Evolutionary conservation across 140 eudicot genomes (phyloP).

Genomic region (Flaveria floridana): DNA sequence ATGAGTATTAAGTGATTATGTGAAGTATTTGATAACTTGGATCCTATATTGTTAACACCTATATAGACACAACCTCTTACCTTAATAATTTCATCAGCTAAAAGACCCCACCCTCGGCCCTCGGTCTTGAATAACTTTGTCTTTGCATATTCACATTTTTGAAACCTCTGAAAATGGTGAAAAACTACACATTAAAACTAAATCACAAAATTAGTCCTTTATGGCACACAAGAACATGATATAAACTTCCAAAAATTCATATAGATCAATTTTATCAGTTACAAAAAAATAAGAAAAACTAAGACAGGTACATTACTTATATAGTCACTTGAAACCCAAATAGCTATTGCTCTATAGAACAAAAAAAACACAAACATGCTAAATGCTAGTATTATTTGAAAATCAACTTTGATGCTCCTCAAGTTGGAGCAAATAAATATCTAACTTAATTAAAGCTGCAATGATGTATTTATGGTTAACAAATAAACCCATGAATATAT

Average conservation of each 20-base stretch:
- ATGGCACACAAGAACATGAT: slow-evolving; percentile 6
- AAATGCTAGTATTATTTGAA: background rate
- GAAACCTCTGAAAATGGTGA: slow-evolving; percentile 62
- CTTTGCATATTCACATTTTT: slow-evolving; percentile 72
- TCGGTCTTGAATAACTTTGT: slow-evolving; percentile 79
- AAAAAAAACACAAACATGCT: background rate
- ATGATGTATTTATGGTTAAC: background rate
- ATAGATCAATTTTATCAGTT: background rate
- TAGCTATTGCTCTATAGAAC: background rate
- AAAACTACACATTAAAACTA: slow-evolving; percentile 20
- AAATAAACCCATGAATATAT: background rate
- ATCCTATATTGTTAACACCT: slow-evolving; percentile 1
- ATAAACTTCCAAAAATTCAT: background rate
- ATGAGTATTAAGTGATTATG: background rate
- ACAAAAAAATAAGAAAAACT: background rate
- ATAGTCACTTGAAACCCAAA: slow-evolving; percentile 5
- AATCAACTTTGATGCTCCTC: background rate
- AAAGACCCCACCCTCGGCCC: slow-evolving; percentile 98
- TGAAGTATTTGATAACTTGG: slow-evolving; percentile 13
- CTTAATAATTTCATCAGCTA: slow-evolving; percentile 67
- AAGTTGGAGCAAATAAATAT: background rate
- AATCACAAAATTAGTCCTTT: slow-evolving; percentile 21
- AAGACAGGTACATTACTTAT: background rate
- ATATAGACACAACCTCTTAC: slow-evolving; percentile 39
- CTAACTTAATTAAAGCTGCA: background rate